A percentile compares a stretch with the other conserved stretches of the same genome.
Conservation (phyloP, 768 basidiomycete genomes). For the Gymnopilus dilepis region DNA sequence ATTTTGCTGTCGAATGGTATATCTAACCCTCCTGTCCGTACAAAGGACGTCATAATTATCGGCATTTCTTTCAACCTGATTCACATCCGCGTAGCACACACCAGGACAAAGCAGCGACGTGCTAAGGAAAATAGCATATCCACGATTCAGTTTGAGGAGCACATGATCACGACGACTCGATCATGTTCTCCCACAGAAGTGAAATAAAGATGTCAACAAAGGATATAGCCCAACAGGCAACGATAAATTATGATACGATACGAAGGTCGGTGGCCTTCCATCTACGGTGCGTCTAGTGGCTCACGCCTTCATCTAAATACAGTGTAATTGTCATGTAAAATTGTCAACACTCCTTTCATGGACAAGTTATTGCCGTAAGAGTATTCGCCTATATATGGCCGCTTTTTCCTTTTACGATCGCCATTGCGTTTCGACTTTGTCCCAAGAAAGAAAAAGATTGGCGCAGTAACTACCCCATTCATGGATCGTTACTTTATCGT, state of each 20-base stretch:
- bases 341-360: not conserved
- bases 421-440: not conserved
- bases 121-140: not conserved
- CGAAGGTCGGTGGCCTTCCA: not conserved
- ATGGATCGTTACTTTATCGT: no score
- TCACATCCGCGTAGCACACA: slow-evolving; percentile 10
- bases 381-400: not conserved
- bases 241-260: not conserved
- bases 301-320: not conserved
- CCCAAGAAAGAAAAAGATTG: not conserved
- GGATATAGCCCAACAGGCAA: not conserved
- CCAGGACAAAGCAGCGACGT: not conserved
- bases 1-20: not conserved
- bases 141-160: not conserved
- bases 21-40: not conserved
- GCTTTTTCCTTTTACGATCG: not conserved
- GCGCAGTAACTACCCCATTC: no score
- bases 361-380: not conserved
- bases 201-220: not conserved
- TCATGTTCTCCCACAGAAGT: slow-evolving; percentile 1
- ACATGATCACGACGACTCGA: not conserved
- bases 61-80: slow-evolving; percentile 18
- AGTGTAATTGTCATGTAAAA: not conserved
- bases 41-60: slow-evolving; percentile 16
- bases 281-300: not conserved